phyloP scores from a whole-genome alignment of 2,329 filamentous ascomycete genomes.

The Fusarium fujikuroi region DNA sequence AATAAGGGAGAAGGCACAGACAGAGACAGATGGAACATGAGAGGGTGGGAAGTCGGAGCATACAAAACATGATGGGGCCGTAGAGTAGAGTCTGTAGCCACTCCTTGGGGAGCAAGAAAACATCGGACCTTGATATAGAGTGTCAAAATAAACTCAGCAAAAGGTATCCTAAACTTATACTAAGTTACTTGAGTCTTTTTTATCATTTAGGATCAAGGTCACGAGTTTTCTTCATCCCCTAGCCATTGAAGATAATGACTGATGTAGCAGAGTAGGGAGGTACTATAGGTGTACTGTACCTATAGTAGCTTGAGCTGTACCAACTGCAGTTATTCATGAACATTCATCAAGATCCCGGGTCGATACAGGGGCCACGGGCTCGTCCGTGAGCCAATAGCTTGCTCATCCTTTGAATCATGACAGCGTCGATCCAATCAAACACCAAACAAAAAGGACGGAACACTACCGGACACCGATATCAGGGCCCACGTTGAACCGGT shows the following conservation, averaged over 20 bases:
- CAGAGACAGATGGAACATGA: neutral
- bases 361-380: conserved; percentile 10
- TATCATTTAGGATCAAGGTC: too few relatives aligned
- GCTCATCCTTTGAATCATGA: neutral
- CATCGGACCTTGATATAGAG: too few relatives aligned
- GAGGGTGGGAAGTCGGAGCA: conserved; percentile 22
- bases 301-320: neutral
- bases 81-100: conserved; percentile 1
- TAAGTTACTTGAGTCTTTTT: too few relatives aligned
- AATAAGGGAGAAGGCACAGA: neutral
- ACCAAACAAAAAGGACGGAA: conserved; percentile 24
- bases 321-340: conserved; percentile 16
- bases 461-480: conserved; percentile 15
- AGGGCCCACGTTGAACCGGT: conserved; percentile 2
- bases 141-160: too few relatives aligned
- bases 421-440: conserved; percentile 29
- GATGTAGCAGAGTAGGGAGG: neutral
- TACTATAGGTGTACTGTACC: neutral
- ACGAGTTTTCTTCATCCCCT: too few relatives aligned
- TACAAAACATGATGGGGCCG: conserved; percentile 7
- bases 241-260: conserved; percentile 10
- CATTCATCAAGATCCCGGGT: conserved; percentile 18
- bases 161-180: too few relatives aligned
- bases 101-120: too few relatives aligned
- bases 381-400: conserved; percentile 32